A percentile compares a stretch with the other conserved stretches of the same genome.
phyloP scores from a whole-genome alignment of 2,329 filamentous ascomycete genomes.

The Diaporthe destruens region DNA sequence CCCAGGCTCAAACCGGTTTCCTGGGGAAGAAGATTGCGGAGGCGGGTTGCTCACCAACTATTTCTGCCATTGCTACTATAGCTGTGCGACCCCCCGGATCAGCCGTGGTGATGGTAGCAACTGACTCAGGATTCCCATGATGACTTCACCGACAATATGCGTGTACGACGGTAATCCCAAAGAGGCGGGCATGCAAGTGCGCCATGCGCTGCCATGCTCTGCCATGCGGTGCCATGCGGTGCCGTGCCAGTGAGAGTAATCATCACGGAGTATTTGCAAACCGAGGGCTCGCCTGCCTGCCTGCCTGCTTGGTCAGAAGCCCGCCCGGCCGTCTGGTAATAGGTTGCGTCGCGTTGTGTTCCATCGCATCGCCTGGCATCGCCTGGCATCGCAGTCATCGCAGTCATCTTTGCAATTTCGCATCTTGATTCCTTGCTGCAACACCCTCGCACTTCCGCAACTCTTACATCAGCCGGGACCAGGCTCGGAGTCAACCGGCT shows the following conservation, averaged over 20 bases:
- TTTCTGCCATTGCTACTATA: no score
- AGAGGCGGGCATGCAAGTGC: conserved; percentile 26
- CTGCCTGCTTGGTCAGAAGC: not conserved
- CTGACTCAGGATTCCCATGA: conserved; percentile 37
- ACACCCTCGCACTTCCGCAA: not conserved
- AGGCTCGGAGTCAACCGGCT: conserved; percentile 13
- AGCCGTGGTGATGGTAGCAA: conserved; percentile 17
- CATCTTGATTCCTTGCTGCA: conserved; percentile 23
- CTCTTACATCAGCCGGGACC: conserved; percentile 30
- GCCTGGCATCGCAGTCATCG: no score
- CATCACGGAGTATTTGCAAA: not conserved
- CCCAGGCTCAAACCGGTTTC: conserved; percentile 29
- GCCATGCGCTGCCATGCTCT: not conserved
- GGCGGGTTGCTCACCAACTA: conserved; percentile 17
- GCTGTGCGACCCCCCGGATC: conserved; percentile 26
- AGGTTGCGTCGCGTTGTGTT: not conserved
- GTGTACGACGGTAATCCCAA: conserved; percentile 2
- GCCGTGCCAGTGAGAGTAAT: not conserved
- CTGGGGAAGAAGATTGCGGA: conserved; percentile 23
- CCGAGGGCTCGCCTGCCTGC: not conserved
- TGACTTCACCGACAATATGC: conserved; percentile 40
- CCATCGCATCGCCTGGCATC: conserved; percentile 2
- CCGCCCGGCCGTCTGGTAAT: conserved; percentile 10
- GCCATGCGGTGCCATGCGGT: not conserved
- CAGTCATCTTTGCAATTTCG: conserved; percentile 13